Evolutionary conservation across 306 rosid species (phyloP), one percentile per base, ranked within the genome.

Genomic region (Ormosia emarginata): DNA sequence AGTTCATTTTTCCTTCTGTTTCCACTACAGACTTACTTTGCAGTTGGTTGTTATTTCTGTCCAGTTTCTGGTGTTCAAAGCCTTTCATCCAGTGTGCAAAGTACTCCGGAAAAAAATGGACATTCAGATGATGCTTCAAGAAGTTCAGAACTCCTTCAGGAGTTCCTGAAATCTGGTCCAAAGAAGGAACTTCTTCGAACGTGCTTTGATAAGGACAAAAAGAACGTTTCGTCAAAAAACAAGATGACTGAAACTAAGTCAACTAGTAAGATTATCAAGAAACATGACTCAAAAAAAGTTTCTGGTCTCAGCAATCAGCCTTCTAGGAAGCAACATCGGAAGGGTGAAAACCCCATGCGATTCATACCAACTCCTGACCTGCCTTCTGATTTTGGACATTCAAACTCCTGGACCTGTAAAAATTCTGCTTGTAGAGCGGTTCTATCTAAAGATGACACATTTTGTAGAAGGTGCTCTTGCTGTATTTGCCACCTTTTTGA

Each of bases 401-500:
- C 91, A 71, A 87, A 84, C 79, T 90, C 98, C 5, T 96, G 99
- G 99, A 85, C 92, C 69, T 96, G 99, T 91, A 93, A 92, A 84
- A 96, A 96, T 63, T 92, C 99, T 57, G 99, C 99, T 30, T 96
- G 99, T 74, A 88, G 98, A 88, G 99, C 99, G 15, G 92, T 96
- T 85, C 85, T 96, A 44, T 91, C 99, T 40, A 85, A 86, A 83
- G 97, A 96, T 68, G 94, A 91, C 90, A 90, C 98, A 37, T 96
- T 96, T 80, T 96, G 99, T 89, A 92, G 86, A 90, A 92, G 99
- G 92, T 96, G 99, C 86, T 96, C 99, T 50, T 96, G 99, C 85
- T 93, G 99, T 84, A 96, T 96, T 75, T 96, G 99, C 73, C 99
- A 96, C 75, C 88, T 90, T 67, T 96, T 92, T 68, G 99, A 96